Percentiles rank a stretch among this genome's conserved stretches.
These are phyloP conservation scores for Pseudozyma sp. DNA, from an alignment of 1,284 basidiomycete species.

Conservation along the genomic window DNA sequence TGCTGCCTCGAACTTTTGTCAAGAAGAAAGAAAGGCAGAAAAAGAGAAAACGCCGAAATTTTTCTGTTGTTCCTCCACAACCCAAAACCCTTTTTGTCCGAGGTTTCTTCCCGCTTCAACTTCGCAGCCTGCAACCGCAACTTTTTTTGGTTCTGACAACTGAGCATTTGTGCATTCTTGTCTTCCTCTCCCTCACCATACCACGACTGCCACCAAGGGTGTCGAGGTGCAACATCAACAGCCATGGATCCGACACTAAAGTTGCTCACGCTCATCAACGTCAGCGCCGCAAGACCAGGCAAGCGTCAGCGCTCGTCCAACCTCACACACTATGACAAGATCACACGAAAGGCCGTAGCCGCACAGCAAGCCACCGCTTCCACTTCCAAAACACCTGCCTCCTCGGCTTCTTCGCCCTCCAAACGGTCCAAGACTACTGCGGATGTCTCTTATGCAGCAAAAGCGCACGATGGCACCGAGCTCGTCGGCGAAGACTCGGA, in stretches of 20 bases:
- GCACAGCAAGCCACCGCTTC: constrained; percentile 44
- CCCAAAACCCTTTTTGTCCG: not conserved
- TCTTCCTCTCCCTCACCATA: constrained; percentile 7
- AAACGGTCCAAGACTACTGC: constrained; percentile 15
- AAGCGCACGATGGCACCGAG: constrained; percentile 11
- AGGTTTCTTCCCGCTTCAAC: not conserved
- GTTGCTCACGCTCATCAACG: constrained; percentile 91
- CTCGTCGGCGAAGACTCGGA: constrained; percentile 44
- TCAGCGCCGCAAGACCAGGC: constrained; percentile 76
- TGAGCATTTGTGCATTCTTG: not conserved
- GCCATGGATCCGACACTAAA: constrained; percentile 67
- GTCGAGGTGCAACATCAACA: not conserved
- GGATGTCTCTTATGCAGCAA: not conserved
- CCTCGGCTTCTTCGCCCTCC: constrained; percentile 25
- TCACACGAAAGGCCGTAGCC: constrained; percentile 32
- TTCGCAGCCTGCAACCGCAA: constrained; percentile 4
- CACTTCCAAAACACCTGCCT: constrained; percentile 16
- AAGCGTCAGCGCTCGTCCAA: constrained; percentile 70
- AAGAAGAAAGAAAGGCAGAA: constrained; percentile 7
- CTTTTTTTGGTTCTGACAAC: not conserved
- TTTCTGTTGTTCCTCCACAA: constrained; percentile 17
- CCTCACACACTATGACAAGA: constrained; percentile 43
- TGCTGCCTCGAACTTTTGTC: constrained; percentile 3
- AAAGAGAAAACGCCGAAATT: constrained; percentile 10
- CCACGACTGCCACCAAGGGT: not conserved